Percentiles rank a stretch among this genome's conserved stretches.
Conservation (phyloP, 225 moss, liverwort and hornwort species). For the Bryoerythrophyllum caledonicum region DNA sequence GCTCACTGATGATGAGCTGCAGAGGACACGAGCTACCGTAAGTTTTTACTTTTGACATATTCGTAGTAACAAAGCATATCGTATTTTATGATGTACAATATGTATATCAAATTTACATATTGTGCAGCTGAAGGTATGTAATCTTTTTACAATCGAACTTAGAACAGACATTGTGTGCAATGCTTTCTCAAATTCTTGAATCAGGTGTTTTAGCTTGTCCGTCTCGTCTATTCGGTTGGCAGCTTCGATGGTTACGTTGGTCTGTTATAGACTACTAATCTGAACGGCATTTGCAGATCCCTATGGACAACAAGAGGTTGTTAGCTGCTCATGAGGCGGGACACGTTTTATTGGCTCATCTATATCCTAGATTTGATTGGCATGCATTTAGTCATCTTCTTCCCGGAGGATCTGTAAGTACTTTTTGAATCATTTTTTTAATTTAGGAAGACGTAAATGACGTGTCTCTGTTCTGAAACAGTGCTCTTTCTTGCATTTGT, state of each 20-base stretch:
- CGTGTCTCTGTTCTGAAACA: background rate
- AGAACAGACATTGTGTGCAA: background rate
- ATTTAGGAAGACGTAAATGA: background rate
- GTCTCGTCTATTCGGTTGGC: slow-evolving; percentile 5
- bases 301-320: slow-evolving; percentile 68
- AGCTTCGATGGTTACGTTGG: slow-evolving; percentile 10
- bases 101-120: background rate
- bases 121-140: background rate
- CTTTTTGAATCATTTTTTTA: too few species aligned
- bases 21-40: slow-evolving; percentile 77
- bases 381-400: slow-evolving; percentile 97
- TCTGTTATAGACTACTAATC: background rate
- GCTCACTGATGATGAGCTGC: slow-evolving; percentile 86
- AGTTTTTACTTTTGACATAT: slow-evolving; percentile 6
- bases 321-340: slow-evolving; percentile 96
- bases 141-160: background rate
- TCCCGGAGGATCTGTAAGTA: slow-evolving; percentile 93
- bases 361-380: slow-evolving; percentile 90
- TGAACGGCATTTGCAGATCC: slow-evolving; percentile 60
- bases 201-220: background rate
- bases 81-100: too few species aligned
- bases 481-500: slow-evolving; percentile 1
- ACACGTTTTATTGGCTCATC: slow-evolving; percentile 86
- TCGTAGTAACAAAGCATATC: background rate
- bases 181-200: background rate